Base-by-base conservation (phyloP, 495 filamentous ascomycete genomes). In the Aspergillus incahuasiensis region DNA sequence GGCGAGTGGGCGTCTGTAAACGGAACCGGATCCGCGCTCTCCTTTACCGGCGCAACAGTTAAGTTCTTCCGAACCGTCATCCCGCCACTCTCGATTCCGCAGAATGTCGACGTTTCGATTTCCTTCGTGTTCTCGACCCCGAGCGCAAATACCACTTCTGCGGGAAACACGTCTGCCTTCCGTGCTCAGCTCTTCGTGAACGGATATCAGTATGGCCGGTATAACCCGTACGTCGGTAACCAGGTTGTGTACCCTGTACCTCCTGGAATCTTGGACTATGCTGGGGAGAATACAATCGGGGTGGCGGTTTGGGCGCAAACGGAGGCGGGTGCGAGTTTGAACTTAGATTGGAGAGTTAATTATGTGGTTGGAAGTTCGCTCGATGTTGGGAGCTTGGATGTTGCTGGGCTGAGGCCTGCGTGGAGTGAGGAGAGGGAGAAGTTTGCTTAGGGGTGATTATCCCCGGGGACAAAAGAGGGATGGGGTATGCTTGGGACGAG, bases 51-150 rank as follows among this genome's bases (percentile, higher is more conserved):
- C 6, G 57, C 60, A 1, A 62, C 63, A 1, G 76, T 86, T 0
- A 81, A 80, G 6, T 88, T 86, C 65, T 89, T 86, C 71, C 76
- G 79, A 28, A 77, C 82, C 0, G 68, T 69, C 4, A 70, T 89
- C 22, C 68, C 52, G 6, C 43, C 74, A 11, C 70, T 90, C 6
- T 58, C 79, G 44, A 51, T 89, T 11, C 68, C 71, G 25, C 21
- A 45, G 1, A 61, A 64, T 6, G 44, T 68, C 12, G 75, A 78
- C 56, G 62, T 75, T 2, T 76, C 84, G 5, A 70, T 88, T 20
- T 74, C 75, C 0, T 68, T 78, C 22, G 54, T 72, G 12, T 56
- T 76, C 2, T 65, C 64, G 6, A 63, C 72, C 0, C 65, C 68
- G 5, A 28, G 63, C 0, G 41, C 28, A 1, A 61, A 5, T 52